These are phyloP conservation scores for Actinomucor elegans DNA, from an alignment of 371 early-diverging fungal genomes.

Conservation along the genomic window DNA sequence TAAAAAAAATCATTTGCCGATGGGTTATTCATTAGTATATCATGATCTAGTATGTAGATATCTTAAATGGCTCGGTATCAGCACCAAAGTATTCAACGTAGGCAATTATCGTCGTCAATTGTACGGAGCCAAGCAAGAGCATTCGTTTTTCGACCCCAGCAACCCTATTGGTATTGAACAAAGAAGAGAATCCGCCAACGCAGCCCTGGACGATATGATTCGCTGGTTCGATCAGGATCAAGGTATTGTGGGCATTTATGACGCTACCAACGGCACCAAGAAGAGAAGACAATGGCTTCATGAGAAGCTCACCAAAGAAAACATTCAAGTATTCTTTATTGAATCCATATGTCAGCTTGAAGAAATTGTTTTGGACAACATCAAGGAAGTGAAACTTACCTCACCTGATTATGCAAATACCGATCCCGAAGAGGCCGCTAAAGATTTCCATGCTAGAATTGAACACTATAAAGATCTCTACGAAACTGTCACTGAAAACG, in stretches of 20 bases:
- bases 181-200: conserved; percentile 80
- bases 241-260: conserved; percentile 90
- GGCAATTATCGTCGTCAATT: conserved; percentile 90
- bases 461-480: conserved; percentile 87
- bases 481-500: conserved; percentile 77
- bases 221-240: conserved; percentile 81
- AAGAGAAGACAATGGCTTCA: conserved; percentile 74
- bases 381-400: conserved; percentile 88
- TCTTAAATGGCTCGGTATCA: conserved; percentile 93
- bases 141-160: conserved; percentile 89
- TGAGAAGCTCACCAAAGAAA: conserved; percentile 60
- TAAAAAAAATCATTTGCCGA: no score
- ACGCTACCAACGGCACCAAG: conserved; percentile 94
- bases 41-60: conserved; percentile 76
- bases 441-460: conserved; percentile 89
- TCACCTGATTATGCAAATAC: conserved; percentile 90
- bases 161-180: conserved; percentile 71
- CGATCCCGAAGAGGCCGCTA: conserved; percentile 76
- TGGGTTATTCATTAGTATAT: no score
- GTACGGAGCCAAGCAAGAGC: conserved; percentile 77
- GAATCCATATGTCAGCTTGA: conserved; percentile 93
- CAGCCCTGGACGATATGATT: conserved; percentile 88
- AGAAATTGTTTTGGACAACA: conserved; percentile 81
- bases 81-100: conserved; percentile 89
- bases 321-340: conserved; percentile 90